Conservation (phyloP, 2,329 filamentous ascomycete species). For the Metarhizium anisopliae region DNA sequence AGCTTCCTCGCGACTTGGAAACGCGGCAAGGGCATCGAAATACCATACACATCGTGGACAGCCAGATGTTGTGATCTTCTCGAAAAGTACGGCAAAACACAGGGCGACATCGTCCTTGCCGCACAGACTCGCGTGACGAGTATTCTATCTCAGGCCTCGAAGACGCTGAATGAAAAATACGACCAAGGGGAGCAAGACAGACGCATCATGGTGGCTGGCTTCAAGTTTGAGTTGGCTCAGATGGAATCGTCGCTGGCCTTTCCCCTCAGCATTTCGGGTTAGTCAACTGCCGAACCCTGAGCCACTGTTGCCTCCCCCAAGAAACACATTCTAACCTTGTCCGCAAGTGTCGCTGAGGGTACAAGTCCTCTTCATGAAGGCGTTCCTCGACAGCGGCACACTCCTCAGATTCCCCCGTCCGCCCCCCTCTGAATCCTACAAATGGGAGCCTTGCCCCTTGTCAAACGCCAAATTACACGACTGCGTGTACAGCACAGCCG, state of each 20-base stretch:
- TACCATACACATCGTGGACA: conserved; percentile 33
- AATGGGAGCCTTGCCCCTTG: conserved; percentile 8
- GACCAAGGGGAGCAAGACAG: conserved; percentile 29
- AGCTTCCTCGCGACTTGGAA: conserved; percentile 33
- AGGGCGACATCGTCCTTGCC: conserved; percentile 33
- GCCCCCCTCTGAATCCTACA: conserved; percentile 1
- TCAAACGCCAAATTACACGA: conserved; percentile 13
- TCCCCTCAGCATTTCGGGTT: conserved; percentile 18
- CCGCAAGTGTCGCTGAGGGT: conserved; percentile 20
- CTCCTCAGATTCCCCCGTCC: conserved; percentile 19
- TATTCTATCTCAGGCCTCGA: conserved; percentile 28
- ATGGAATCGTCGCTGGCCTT: conserved; percentile 27
- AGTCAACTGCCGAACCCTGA: background rate
- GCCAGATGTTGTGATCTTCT: conserved; percentile 35
- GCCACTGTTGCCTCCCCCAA: background rate
- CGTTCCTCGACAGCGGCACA: conserved; percentile 30
- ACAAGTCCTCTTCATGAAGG: conserved; percentile 24
- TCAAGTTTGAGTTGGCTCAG: conserved; percentile 37
- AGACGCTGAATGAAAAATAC: conserved; percentile 19
- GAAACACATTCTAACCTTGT: conserved; percentile 11
- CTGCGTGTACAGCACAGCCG: conserved; percentile 17
- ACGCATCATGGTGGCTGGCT: conserved; percentile 35
- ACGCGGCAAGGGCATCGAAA: conserved; percentile 18
- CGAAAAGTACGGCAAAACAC: conserved; percentile 23
- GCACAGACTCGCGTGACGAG: conserved; percentile 34